phyloP scores from a whole-genome alignment of 495 filamentous ascomycete genomes.

The Penicillium psychrofluorescens region DNA sequence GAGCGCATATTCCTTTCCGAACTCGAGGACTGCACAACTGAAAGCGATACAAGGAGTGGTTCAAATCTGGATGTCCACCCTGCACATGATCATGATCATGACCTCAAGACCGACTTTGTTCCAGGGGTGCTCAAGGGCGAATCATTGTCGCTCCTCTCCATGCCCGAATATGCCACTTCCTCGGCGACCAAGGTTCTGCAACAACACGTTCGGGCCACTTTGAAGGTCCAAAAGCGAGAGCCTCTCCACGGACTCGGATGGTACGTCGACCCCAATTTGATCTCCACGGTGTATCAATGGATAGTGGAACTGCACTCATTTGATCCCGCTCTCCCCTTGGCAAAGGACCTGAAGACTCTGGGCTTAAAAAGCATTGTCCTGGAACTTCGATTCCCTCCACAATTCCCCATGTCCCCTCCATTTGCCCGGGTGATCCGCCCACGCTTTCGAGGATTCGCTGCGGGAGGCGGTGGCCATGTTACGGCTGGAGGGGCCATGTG shows the following conservation, averaged over 20 bases:
- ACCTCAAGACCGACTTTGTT: conserved; percentile 51
- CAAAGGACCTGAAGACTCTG: conserved; percentile 61
- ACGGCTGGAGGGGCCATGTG: conserved; percentile 84
- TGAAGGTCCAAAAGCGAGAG: conserved; percentile 56
- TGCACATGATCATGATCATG: neutral
- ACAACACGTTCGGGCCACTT: conserved; percentile 50
- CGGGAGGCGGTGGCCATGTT: conserved; percentile 82
- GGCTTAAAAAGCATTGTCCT: conserved; percentile 62
- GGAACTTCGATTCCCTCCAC: conserved; percentile 69
- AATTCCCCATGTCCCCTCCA: conserved; percentile 73
- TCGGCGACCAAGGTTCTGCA: conserved; percentile 56
- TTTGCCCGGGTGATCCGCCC: conserved; percentile 83
- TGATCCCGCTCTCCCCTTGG: conserved; percentile 58
- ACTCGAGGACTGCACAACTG: neutral
- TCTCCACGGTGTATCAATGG: conserved; percentile 82
- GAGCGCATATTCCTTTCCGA: conserved; percentile 17
- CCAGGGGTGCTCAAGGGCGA: conserved; percentile 55
- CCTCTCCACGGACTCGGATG: conserved; percentile 71
- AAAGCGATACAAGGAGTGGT: neutral
- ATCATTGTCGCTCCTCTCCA: conserved; percentile 47
- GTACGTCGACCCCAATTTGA: conserved; percentile 60
- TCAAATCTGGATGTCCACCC: neutral
- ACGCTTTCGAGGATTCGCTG: conserved; percentile 60
- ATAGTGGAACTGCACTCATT: conserved; percentile 89
- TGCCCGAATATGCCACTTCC: conserved; percentile 63